phyloP scores from a whole-genome alignment of 768 basidiomycete genomes.

The Lentinula raphanica region DNA sequence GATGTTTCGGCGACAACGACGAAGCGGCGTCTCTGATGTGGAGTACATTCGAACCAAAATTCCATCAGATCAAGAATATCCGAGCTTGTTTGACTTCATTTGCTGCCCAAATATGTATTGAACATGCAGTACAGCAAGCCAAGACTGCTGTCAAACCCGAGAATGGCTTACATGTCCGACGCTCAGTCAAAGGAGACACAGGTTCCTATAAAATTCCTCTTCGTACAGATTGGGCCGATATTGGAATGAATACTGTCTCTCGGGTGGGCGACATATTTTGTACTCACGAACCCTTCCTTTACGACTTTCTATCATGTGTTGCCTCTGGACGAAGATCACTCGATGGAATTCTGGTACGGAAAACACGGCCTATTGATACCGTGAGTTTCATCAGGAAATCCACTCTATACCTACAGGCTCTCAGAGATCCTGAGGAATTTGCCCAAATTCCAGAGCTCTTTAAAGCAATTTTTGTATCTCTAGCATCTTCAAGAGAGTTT shows the following conservation, averaged over 20 bases:
- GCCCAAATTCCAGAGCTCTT: too few relatives aligned
- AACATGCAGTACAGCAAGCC: conserved; percentile 18
- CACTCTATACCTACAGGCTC: too few relatives aligned
- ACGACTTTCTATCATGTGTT: background rate
- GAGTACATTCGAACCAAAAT: conserved; percentile 2
- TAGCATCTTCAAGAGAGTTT: too few relatives aligned
- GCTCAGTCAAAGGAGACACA: conserved; percentile 1
- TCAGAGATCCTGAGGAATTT: too few relatives aligned
- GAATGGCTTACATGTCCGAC: conserved; percentile 17
- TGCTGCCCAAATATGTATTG: conserved; percentile 19
- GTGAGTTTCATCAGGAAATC: too few relatives aligned
- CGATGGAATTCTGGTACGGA: background rate
- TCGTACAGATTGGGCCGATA: conserved; percentile 8
- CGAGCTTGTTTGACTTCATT: conserved; percentile 23
- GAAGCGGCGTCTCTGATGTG: conserved; percentile 11
- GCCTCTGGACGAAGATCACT: background rate
- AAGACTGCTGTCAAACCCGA: conserved; percentile 14
- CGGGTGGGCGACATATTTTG: background rate
- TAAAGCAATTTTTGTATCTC: too few relatives aligned
- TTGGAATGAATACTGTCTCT: background rate
- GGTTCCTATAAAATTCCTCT: background rate
- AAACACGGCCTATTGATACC: background rate
- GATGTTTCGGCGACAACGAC: background rate
- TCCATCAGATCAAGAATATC: conserved; percentile 17
- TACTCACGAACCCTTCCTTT: background rate